Evolutionary conservation across 139 green algal genomes (phyloP).

Genomic region (Chlamydomonas incerta): DNA sequence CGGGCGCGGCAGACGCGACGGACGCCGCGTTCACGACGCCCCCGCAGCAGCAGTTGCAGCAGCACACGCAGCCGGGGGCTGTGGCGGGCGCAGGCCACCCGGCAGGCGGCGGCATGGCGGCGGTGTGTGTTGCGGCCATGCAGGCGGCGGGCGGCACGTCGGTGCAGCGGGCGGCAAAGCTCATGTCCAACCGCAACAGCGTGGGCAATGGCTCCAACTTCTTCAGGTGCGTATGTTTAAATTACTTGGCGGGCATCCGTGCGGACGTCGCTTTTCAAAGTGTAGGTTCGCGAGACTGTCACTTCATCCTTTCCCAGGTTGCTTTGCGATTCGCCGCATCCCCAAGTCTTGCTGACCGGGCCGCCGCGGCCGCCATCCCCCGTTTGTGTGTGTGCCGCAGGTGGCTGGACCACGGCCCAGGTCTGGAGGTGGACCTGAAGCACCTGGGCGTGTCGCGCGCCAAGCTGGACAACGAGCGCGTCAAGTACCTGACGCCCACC

Average conservation of each 20-base stretch:
- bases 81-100: too few relatives aligned
- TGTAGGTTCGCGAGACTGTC: too few relatives aligned
- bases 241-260: too few relatives aligned
- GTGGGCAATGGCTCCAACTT: constrained; percentile 35
- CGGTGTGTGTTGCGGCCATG: background rate
- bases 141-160: background rate
- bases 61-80: background rate
- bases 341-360: too few relatives aligned
- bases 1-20: too few relatives aligned
- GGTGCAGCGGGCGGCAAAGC: constrained; percentile 12
- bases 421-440: constrained; percentile 58
- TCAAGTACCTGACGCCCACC: constrained; percentile 19
- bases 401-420: constrained; percentile 63
- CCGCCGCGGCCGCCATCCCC: too few relatives aligned
- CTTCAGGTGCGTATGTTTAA: constrained; percentile 1
- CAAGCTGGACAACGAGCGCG: constrained; percentile 66
- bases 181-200: constrained; percentile 10
- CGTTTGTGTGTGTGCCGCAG: too few relatives aligned
- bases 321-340: too few relatives aligned
- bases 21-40: too few relatives aligned
- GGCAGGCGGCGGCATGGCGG: background rate
- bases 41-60: background rate
- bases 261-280: too few relatives aligned
- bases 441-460: constrained; percentile 48
- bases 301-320: too few relatives aligned